Conservation (phyloP, 345 rosid species). For the Noccaea bulbosa region DNA sequence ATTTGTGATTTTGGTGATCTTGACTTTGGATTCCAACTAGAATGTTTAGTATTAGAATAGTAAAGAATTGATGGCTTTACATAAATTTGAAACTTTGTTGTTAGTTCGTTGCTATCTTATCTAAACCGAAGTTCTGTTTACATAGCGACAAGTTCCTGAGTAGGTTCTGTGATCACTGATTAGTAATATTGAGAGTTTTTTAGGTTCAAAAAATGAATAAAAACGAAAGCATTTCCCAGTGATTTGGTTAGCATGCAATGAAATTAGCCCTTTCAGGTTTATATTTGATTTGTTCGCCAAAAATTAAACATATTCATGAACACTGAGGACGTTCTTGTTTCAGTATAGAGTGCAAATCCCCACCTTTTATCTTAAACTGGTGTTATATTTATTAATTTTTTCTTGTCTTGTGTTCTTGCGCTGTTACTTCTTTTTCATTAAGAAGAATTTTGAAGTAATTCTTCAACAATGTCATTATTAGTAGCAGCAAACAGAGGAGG, state of each 20-base stretch:
- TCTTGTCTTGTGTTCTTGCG: not conserved
- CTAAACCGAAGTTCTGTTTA: not conserved
- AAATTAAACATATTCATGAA: not conserved
- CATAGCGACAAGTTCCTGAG: no score
- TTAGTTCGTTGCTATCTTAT: not conserved
- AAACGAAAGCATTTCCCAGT: not conserved
- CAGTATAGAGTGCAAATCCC: not conserved
- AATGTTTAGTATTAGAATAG: not conserved
- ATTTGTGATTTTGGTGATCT: not conserved
- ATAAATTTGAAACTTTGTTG: not conserved
- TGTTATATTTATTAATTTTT: not conserved
- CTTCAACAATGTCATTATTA: constrained; percentile 1
- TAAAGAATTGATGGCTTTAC: constrained; percentile 3
- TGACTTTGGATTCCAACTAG: not conserved
- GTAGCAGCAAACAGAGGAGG: constrained; percentile 7
- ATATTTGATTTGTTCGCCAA: not conserved
- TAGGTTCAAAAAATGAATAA: not conserved
- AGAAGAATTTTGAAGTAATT: constrained; percentile 11
- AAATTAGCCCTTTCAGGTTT: not conserved
- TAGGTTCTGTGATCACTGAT: not conserved
- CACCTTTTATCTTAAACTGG: not conserved
- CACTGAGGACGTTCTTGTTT: not conserved
- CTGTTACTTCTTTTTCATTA: not conserved
- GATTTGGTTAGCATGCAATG: constrained; percentile 1
- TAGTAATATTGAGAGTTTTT: not conserved